Evolutionary conservation across 108 stramenopile species (phyloP), one percentile per base, ranked within the genome.

Genomic region (Skeletonema menzelii): DNA sequence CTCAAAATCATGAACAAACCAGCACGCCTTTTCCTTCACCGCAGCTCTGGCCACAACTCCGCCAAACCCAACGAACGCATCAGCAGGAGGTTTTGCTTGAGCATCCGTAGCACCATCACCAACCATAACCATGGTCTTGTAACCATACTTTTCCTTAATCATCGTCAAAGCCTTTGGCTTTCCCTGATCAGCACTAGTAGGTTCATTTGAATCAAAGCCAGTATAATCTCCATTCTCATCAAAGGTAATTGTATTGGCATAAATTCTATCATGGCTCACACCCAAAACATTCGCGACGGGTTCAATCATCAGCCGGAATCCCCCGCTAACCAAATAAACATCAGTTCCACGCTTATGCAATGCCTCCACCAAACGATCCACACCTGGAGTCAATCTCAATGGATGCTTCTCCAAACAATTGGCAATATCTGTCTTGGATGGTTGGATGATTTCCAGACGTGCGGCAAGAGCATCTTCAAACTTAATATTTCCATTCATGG

Each of bases 21-120:
- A 98, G 74, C 97, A 96, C 0, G 98, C 96, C 69, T 88, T 90
- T 34, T 87, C 78, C 72, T 76, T 86, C 24, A 99, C 97, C 4
- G 85, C 84, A 30, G 93, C 84, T 27, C 98, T 88, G 11, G 79
- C 88, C 7, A 88, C 86, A 15, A 98, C 91, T 26, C 99, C 99
- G 13, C 99, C 99, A 85, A 94, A 99, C 56, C 99, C 99, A 70
- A 99, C 95, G 75, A 98, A 98, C 2, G 93, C 94, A 38, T 88
- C 70, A 8, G 98, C 99, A 2, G 99, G 99, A 32, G 99, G 98
- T 55, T 93, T 94, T 34, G 99, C 99, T 88, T 99, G 96, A 70
- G 97, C 91, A 88, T 99, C 99, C 6, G 99, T 99, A 8, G 96
- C 98, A 15, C 99, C 99, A 85, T 99, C 99, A 2, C 99, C 99